A percentile compares a stretch with the other conserved stretches of the same genome.
Conservation (phyloP, 1,284 basidiomycete species). For the Boletus semigastroideus region DNA sequence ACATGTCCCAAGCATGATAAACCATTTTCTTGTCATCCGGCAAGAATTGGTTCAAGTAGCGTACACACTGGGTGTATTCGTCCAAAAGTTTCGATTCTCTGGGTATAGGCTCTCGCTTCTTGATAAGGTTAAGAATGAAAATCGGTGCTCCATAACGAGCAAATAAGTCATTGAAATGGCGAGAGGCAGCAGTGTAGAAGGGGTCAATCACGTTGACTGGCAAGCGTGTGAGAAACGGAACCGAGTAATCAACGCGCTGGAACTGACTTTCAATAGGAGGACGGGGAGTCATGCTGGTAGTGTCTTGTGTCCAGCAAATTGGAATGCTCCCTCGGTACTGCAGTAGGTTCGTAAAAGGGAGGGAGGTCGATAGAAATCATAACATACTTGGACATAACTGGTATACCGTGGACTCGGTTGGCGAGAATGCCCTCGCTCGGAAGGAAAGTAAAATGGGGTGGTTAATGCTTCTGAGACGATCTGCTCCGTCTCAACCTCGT, state of each 20-base stretch:
- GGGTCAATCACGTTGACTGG: constrained; percentile 93
- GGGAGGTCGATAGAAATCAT: not conserved
- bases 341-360: not conserved
- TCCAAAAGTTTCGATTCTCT: constrained; percentile 92
- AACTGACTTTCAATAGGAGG: constrained; percentile 92
- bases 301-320: constrained; percentile 95
- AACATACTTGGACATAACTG: constrained; percentile 81
- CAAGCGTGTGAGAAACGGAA: not conserved
- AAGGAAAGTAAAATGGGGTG: constrained; percentile 83
- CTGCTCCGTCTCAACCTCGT: constrained; percentile 99
- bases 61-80: constrained; percentile 91
- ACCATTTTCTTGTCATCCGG: constrained; percentile 85
- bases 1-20: constrained; percentile 97
- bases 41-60: constrained; percentile 95
- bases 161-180: constrained; percentile 94
- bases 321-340: constrained; percentile 95
- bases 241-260: not conserved
- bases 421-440: constrained; percentile 38
- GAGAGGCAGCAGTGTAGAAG: constrained; percentile 90
- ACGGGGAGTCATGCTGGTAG: constrained; percentile 85
- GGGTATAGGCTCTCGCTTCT: constrained; percentile 76
- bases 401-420: constrained; percentile 85
- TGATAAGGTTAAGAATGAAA: constrained; percentile 96
- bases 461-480: constrained; percentile 95
- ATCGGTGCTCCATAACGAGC: constrained; percentile 89